Conservation (phyloP, 257 asterid genomes). For the Fraxinus quadrangulata region DNA sequence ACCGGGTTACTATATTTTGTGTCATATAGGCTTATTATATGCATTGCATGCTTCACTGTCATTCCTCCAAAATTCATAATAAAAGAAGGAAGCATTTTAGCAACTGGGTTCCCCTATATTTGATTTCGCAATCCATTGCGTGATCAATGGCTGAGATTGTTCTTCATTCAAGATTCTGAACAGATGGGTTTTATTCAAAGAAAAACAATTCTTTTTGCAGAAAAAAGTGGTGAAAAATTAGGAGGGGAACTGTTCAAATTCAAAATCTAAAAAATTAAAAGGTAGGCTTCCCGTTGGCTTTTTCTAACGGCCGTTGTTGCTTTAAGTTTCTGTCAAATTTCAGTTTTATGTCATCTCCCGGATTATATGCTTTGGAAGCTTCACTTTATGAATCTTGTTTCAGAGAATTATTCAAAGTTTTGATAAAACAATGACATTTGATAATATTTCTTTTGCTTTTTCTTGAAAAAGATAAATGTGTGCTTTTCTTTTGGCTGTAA, state of each 20-base stretch:
- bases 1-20: neutral
- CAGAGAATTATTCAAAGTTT: constrained; percentile 27
- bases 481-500: neutral
- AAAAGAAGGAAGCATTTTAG: neutral
- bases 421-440: constrained; percentile 26
- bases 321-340: constrained; percentile 3
- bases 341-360: neutral
- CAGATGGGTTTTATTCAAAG: constrained; percentile 4
- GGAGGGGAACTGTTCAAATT: constrained; percentile 37
- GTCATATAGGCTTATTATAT: neutral
- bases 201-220: constrained; percentile 10
- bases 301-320: constrained; percentile 23
- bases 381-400: constrained; percentile 22
- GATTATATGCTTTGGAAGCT: constrained; percentile 4
- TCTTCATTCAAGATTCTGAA: neutral
- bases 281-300: constrained; percentile 34
- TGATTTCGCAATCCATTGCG: neutral
- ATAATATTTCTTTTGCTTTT: constrained; percentile 23
- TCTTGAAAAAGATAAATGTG: constrained; percentile 10
- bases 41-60: neutral
- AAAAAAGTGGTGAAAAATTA: constrained; percentile 5
- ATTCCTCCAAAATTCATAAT: neutral
- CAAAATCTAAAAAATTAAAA: constrained; percentile 34
- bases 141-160: constrained; percentile 3
- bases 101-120: neutral